phyloP scores from a whole-genome alignment of 345 rosid genomes.

The Acer yangbiense region DNA sequence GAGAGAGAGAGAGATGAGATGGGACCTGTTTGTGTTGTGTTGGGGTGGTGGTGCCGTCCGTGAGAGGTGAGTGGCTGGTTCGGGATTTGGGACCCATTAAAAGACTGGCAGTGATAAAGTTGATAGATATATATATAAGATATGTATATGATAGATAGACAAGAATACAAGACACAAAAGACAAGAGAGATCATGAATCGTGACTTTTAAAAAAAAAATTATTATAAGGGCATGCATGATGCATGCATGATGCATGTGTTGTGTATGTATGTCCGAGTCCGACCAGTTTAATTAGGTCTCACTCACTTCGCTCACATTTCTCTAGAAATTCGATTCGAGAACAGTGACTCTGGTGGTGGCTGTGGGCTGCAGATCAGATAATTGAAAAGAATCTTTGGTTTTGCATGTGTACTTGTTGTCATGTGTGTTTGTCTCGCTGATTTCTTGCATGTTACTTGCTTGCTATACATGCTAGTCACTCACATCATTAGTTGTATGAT shows the following conservation, averaged over 20 bases:
- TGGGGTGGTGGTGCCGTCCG: conserved; percentile 32
- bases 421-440: background rate
- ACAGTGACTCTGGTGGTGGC: background rate
- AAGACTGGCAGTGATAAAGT: conserved; percentile 16
- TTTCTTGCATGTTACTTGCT: background rate
- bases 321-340: conserved; percentile 26
- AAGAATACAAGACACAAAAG: conserved; percentile 18
- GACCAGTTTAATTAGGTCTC: background rate
- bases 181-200: conserved; percentile 17
- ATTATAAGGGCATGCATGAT: too few species aligned
- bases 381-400: conserved; percentile 11
- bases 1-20: background rate
- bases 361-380: background rate
- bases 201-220: too few species aligned
- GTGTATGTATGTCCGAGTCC: too few species aligned
- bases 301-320: conserved; percentile 23
- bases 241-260: too few species aligned
- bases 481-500: background rate
- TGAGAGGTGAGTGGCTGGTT: conserved; percentile 28
- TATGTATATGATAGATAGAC: background rate
- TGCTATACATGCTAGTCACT: too few species aligned
- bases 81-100: conserved; percentile 26
- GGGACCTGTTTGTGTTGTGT: background rate
- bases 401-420: background rate
- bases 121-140: background rate